Evolutionary conservation across 2,329 filamentous ascomycete genomes (phyloP), one percentile per base, ranked within the genome.

Genomic region (Colletotrichum trifolii): DNA sequence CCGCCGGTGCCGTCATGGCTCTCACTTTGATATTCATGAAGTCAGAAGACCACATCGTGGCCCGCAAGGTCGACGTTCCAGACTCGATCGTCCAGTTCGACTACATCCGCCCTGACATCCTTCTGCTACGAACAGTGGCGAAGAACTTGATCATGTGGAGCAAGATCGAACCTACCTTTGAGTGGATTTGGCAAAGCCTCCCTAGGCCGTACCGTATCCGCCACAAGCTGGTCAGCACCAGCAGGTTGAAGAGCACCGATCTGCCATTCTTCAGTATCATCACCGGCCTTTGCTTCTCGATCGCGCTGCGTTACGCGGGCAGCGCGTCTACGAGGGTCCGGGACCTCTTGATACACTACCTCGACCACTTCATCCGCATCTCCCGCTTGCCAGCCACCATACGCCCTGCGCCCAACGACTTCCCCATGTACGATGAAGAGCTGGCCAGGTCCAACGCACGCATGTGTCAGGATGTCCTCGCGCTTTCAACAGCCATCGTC

Each of bases 11-110:
- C 2, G 93, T 96, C 8, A 87, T 98, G 71, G 95, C 96, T 1
- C 85, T 97, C 64, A 88, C 94, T 2, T 85, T 99, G 58, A 95
- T 99, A 38, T 99, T 95, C 76, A 96, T 99, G 93, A 98, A 98
- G 78, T 96, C 95, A 0, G 93, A 96, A 68, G 93, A 99, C 73
- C 85, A 88, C 64, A 89, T 92, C 13, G 87, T 99, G 17, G 96
- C 96, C 4, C 88, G 90, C 60, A 98, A 97, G 80, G 90, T 99
- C 56, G 93, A 98, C 74, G 89, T 98, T 0, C 96, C 96, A 1
- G 91, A 97, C 69, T 96, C 96, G 0, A 81, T 92, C 34, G 85
- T 96, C 39, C 94, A 98, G 70, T 98, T 97, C 75, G 96, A 98
- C 75, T 97, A 98, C 74, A 91, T 98, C 15, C 89, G 96, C 2